Evolutionary conservation across 805 yeast species (phyloP), one percentile per base, ranked within the genome.

Genomic region (Metschnikowia peoriensis): DNA sequence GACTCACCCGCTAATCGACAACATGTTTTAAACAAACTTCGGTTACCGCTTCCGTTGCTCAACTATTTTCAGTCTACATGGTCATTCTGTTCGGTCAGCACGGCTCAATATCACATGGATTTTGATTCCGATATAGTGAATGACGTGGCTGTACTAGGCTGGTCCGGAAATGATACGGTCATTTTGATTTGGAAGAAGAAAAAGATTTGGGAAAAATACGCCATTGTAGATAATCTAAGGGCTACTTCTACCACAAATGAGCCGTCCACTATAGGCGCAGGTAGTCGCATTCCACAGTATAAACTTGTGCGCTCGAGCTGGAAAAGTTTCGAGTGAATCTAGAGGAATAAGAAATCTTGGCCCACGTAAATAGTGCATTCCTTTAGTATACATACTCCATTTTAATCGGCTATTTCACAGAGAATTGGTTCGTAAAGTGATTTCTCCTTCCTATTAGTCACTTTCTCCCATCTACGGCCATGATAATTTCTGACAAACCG

Each of bases 181-280:
- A 78, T 90, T 0, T 78, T 92, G 0, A 71, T 93, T 2, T 91
- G 97, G 97, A 79, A 81, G 52, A 69, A 72, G 41, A 77, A 83
- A 55, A 85, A 86, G 5, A 83, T 84, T 29, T 89, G 97, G 97
- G 97, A 93, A 65, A 89, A 88, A 65, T 93, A 88, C 66, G 82
- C 77, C 12, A 82, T 93, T 38, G 75, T 82, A 12, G 90, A 85
- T 16, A 49, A 51, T 11, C 40, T 28, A 44, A 45, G 38, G 28
- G 38, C 27, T 14, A 14, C 10, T 8, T 9, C 28, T 16, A 11
- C 43, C 29, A 14, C 51, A 2, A 22, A 28, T 27, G 49, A 34
- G 11, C 8, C 44, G n/a, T 27, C 17, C 5, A 8, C 41, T 6
- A 35, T 17, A 7, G 51, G 17, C 12, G 15, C 42, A 8, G 44